Percentiles rank a stretch among this genome's conserved stretches.
phyloP scores from a whole-genome alignment of 306 rosid species.

The Luffa aegyptiaca region DNA sequence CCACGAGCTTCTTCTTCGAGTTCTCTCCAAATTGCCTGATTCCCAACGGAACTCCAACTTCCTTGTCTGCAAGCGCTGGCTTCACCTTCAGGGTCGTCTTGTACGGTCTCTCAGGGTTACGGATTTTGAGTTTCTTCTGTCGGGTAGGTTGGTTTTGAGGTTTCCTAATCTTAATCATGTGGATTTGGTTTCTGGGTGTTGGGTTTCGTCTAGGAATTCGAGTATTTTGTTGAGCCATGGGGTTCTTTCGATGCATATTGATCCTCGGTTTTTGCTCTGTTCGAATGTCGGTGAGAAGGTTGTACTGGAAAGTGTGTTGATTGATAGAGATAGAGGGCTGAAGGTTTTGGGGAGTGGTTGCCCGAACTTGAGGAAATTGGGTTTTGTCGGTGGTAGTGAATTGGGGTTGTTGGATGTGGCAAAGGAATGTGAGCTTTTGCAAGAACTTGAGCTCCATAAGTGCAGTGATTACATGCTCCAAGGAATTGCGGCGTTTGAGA shows the following conservation, averaged over 20 bases:
- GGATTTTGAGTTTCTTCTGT: slow-evolving; percentile 71
- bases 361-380: slow-evolving; percentile 46
- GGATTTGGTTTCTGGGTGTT: slow-evolving; percentile 39
- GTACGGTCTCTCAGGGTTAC: slow-evolving; percentile 37
- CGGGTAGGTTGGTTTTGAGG: slow-evolving; percentile 65
- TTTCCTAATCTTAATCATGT: slow-evolving; percentile 68
- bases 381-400: slow-evolving; percentile 57
- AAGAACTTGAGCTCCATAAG: slow-evolving; percentile 71
- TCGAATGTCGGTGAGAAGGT: slow-evolving; percentile 36
- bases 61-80: slow-evolving; percentile 90
- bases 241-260: slow-evolving; percentile 35
- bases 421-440: slow-evolving; percentile 61
- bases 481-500: slow-evolving; percentile 48
- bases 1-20: slow-evolving; percentile 53
- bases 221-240: slow-evolving; percentile 42
- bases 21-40: slow-evolving; percentile 44
- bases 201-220: slow-evolving; percentile 40
- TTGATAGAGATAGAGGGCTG: slow-evolving; percentile 58
- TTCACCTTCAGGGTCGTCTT: slow-evolving; percentile 67
- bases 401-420: slow-evolving; percentile 54
- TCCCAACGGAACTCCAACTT: slow-evolving; percentile 39
- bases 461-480: slow-evolving; percentile 35
- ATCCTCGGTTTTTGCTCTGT: slow-evolving; percentile 28
- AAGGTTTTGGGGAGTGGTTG: slow-evolving; percentile 37
- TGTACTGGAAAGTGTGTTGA: slow-evolving; percentile 35